Evolutionary conservation across 257 asterid species (phyloP).

Genomic region (Lantana camara): DNA sequence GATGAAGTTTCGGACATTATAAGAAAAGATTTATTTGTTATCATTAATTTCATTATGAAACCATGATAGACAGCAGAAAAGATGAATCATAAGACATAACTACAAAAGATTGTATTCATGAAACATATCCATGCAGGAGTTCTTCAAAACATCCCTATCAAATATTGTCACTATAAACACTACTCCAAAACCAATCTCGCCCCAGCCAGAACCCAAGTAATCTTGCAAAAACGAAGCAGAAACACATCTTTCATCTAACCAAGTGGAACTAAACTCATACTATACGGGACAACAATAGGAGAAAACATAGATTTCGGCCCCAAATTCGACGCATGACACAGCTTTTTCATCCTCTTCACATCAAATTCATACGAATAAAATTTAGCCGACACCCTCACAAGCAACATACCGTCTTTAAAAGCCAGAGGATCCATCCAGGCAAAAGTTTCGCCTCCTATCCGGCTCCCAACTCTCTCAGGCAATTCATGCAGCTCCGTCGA

Average conservation of each 20-base stretch:
- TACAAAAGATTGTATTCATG: not conserved
- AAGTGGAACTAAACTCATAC: slow-evolving; percentile 65
- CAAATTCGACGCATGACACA: slow-evolving; percentile 40
- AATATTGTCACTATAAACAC: not conserved
- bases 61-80: too few relatives aligned
- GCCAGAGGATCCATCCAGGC: slow-evolving; percentile 54
- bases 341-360: slow-evolving; percentile 44
- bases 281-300: slow-evolving; percentile 59
- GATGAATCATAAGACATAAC: too few relatives aligned
- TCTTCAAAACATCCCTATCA: not conserved
- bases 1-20: too few relatives aligned
- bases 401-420: slow-evolving; percentile 53
- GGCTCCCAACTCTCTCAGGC: slow-evolving; percentile 35
- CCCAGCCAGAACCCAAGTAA: too few relatives aligned
- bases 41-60: not conserved
- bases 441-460: not conserved
- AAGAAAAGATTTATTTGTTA: too few relatives aligned
- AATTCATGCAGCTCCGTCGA: slow-evolving; percentile 22
- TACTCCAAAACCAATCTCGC: not conserved
- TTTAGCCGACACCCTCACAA: slow-evolving; percentile 39
- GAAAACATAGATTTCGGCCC: slow-evolving; percentile 46
- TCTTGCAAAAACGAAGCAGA: too few relatives aligned
- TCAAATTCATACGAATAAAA: slow-evolving; percentile 42
- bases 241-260: not conserved
- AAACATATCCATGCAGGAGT: not conserved